A percentile compares a stretch with the other conserved stretches of the same genome.
These are phyloP conservation scores for Rugosomyces carneus DNA, from an alignment of 1,284 basidiomycete species.

Conservation along the genomic window DNA sequence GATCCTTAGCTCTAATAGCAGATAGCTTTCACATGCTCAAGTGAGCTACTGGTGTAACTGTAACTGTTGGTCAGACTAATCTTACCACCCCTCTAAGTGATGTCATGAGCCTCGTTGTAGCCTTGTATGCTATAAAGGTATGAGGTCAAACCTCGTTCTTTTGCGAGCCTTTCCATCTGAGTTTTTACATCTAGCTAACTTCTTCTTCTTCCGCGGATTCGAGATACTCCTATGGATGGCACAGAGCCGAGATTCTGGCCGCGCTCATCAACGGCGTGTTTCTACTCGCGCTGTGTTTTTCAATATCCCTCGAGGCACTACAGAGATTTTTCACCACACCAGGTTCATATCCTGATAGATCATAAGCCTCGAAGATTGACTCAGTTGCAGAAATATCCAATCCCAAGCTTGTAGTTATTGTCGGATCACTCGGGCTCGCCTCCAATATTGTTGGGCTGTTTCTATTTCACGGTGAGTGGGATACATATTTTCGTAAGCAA, in stretches of 20 bases:
- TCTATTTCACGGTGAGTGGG: conserved; percentile 83
- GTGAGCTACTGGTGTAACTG: conserved; percentile 37
- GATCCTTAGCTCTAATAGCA: conserved; percentile 91
- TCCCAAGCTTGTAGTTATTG: conserved; percentile 84
- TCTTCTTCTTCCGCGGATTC: conserved; percentile 42
- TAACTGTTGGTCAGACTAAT: conserved; percentile 6
- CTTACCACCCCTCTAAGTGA: conserved; percentile 47
- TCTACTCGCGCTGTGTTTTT: conserved; percentile 89
- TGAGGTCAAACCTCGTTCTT: conserved; percentile 7
- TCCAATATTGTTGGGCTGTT: conserved; percentile 94
- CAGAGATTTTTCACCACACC: conserved; percentile 84
- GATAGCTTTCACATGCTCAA: conserved; percentile 99
- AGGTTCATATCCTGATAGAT: conserved; percentile 40
- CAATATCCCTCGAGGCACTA: conserved; percentile 91
- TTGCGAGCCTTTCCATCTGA: conserved; percentile 1
- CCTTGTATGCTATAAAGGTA: conserved; percentile 95
- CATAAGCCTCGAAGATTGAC: conserved; percentile 11
- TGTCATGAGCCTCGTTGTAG: conserved; percentile 92
- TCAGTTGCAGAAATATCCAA: conserved; percentile 77
- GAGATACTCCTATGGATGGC: conserved; percentile 93
- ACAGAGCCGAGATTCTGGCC: conserved; percentile 96
- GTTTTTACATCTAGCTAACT: conserved; percentile 42
- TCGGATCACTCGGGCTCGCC: conserved; percentile 84
- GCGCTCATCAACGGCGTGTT: conserved; percentile 97
- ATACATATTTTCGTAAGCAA: conserved; percentile 1